Evolutionary conservation across 2,329 filamentous ascomycete genomes (phyloP).

Genomic region (Amphichorda felina): DNA sequence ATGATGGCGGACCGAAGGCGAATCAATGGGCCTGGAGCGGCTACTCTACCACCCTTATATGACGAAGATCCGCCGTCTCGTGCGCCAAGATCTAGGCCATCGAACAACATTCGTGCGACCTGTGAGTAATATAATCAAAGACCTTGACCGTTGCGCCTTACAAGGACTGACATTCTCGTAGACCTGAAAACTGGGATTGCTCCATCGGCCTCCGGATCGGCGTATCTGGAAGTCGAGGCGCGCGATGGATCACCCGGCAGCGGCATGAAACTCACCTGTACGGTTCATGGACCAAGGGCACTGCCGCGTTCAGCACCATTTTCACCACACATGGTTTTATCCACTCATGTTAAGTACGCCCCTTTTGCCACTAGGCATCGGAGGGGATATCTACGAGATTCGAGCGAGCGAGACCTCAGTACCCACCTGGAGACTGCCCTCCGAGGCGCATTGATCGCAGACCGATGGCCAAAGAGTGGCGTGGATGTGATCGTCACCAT

Average conservation of each 20-base stretch:
- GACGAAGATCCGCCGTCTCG: slow-evolving; percentile 32
- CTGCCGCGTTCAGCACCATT: slow-evolving; percentile 84
- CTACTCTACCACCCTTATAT: slow-evolving; percentile 65
- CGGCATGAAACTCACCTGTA: slow-evolving; percentile 83
- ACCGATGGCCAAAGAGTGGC: slow-evolving; percentile 96
- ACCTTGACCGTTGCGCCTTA: background rate
- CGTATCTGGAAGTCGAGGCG: slow-evolving; percentile 62
- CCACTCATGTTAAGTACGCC: slow-evolving; percentile 91
- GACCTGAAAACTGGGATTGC: slow-evolving; percentile 87
- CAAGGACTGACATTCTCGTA: slow-evolving; percentile 21
- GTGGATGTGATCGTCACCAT: slow-evolving; percentile 92
- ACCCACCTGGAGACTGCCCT: slow-evolving; percentile 87
- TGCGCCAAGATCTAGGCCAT: slow-evolving; percentile 37
- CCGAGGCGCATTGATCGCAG: slow-evolving; percentile 79
- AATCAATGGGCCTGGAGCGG: slow-evolving; percentile 75
- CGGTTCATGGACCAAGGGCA: slow-evolving; percentile 85
- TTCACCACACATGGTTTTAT: slow-evolving; percentile 82
- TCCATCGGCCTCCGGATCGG: slow-evolving; percentile 85
- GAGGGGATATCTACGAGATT: slow-evolving; percentile 76
- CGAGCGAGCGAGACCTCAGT: slow-evolving; percentile 77
- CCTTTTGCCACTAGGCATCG: slow-evolving; percentile 80
- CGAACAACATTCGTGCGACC: slow-evolving; percentile 59
- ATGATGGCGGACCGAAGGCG: slow-evolving; percentile 74
- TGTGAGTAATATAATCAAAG: slow-evolving; percentile 9
- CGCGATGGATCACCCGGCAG: slow-evolving; percentile 36